phyloP scores from a whole-genome alignment of 257 asterid species.

The Solanum clarkiae region DNA sequence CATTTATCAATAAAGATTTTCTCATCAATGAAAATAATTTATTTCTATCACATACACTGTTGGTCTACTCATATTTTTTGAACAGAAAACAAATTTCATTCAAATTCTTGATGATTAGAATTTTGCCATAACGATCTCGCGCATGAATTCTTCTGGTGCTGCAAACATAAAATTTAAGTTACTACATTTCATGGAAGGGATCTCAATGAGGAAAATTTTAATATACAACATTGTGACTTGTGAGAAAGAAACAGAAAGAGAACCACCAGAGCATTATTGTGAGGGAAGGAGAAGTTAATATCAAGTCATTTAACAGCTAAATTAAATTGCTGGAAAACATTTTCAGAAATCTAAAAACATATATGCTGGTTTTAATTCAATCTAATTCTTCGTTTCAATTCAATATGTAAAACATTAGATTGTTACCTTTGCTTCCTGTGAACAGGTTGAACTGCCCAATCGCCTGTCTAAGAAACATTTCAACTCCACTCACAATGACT shows the following conservation, averaged over 20 bases:
- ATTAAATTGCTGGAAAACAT: neutral
- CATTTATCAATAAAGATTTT: neutral
- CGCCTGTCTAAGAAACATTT: constrained; percentile 67
- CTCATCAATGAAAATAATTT: neutral
- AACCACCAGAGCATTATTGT: neutral
- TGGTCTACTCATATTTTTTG: neutral
- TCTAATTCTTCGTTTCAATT: neutral
- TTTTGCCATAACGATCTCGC: constrained; percentile 35
- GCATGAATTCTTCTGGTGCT: constrained; percentile 68
- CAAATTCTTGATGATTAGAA: constrained; percentile 17
- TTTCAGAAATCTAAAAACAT: neutral
- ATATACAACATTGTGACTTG: neutral
- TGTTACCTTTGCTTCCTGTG: constrained; percentile 36
- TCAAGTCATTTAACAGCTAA: neutral
- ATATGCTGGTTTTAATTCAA: neutral
- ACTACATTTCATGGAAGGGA: neutral
- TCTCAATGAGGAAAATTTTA: neutral
- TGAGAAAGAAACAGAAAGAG: neutral
- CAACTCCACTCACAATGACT: constrained; percentile 49
- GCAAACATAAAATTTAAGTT: constrained; percentile 4
- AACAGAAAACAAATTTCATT: neutral
- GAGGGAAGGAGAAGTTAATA: neutral
- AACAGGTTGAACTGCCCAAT: constrained; percentile 49
- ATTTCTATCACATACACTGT: neutral
- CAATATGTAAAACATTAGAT: neutral